Evolutionary conservation across 1,284 basidiomycete species (phyloP).

Genomic region (Ceratobasidium sp.): DNA sequence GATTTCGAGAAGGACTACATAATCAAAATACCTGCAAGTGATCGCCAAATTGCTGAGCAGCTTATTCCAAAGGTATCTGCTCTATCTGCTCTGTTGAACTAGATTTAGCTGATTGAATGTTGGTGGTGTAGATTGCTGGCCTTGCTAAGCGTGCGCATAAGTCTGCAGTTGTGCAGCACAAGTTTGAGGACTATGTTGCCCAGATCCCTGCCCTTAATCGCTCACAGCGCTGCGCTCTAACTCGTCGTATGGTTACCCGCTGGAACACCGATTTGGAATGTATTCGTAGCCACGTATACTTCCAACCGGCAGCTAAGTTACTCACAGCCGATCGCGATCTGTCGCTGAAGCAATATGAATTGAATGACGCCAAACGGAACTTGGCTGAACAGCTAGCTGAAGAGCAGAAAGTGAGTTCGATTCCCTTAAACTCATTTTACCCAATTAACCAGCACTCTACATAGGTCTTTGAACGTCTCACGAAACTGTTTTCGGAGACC

Average conservation of each 20-base stretch:
- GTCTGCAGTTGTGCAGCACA: background rate
- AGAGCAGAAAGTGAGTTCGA: constrained; percentile 8
- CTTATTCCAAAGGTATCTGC: too few relatives aligned
- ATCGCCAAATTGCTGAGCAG: too few relatives aligned
- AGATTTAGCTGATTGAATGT: too few relatives aligned
- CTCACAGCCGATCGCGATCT: background rate
- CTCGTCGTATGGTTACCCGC: background rate
- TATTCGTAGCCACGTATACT: constrained; percentile 5
- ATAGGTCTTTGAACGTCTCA: constrained; percentile 16
- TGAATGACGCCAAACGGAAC: constrained; percentile 5
- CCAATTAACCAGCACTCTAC: background rate
- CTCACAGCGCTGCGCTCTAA: background rate
- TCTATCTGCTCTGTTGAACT: too few relatives aligned
- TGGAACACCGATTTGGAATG: constrained; percentile 13
- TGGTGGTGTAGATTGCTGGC: constrained; percentile 1
- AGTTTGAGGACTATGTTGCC: background rate
- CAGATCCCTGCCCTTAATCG: background rate
- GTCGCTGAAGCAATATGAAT: background rate
- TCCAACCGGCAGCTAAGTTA: background rate
- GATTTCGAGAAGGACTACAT: too few relatives aligned
- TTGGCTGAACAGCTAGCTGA: constrained; percentile 1
- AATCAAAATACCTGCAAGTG: too few relatives aligned
- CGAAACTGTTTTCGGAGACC: constrained; percentile 13
- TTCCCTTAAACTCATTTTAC: too few relatives aligned
- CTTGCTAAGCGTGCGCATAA: constrained; percentile 13